Base-by-base conservation (phyloP, 345 rosid species). In the Arabidopsis arenosa region DNA sequence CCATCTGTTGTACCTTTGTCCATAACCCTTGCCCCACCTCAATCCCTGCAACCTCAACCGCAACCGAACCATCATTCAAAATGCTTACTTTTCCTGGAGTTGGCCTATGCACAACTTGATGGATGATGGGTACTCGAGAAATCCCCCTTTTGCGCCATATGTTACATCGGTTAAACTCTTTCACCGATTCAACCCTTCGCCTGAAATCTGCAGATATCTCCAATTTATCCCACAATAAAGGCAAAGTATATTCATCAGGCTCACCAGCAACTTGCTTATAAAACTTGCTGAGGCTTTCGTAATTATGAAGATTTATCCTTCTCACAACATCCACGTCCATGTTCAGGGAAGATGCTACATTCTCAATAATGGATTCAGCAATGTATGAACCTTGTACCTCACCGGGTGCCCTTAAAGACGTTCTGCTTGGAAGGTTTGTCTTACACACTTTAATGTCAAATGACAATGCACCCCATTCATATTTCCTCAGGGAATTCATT, bases 11-110 rank as follows among this genome's bases (percentile, higher is more conserved):
- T 36, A 84, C 98, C 80, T 94, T 94, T 5, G 97, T 92, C 93
- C 90, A 94, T 15, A 94, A 86, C 45, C 98, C 98, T 83, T 90
- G 97, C 35, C 97, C 98, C 6, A 94, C 56, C 79, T 94, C 98
- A 78, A 85, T 84, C 35, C 97, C 98, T 60, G 91, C 95, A 72
- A 92, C 96, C 83, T 94, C 97, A 71, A 89, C 96, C 43, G 71
- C 93, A 74, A 94, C 63, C 49, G 97, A 92, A 14, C 93, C 96
- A 65, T 94, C 98, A 11, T 87, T 60, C 9, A 94, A 80, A 76
- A 94, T 86, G 84, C 96, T 86, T 52, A 92, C 98, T 80, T 77
- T 89, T 43, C 97, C 96, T 0, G 97, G 89, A 64, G 90, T 89
- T 14, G 91, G 81, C 66, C 83, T 82, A 55, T 78, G 3, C 1